Base-by-base conservation (phyloP, 495 filamentous ascomycete genomes). In the Aspergillus kassunensis region DNA sequence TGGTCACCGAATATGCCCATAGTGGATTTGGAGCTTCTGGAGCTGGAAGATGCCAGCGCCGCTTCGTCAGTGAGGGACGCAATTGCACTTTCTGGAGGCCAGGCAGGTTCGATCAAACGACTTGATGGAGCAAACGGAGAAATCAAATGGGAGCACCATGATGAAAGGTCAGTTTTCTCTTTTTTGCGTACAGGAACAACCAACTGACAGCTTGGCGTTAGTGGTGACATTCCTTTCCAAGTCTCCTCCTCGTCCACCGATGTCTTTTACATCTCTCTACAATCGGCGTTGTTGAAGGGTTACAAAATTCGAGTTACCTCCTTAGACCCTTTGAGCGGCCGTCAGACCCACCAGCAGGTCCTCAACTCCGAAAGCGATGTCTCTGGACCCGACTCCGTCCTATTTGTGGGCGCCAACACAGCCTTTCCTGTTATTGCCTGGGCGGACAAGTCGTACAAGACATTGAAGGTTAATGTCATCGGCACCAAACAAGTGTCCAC, bases 351-450 rank as follows among this genome's bases (percentile, higher is more conserved):
- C 36, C 83, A 90, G 54, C 71, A 85, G 43, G 73, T 74, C 4
- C 67, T 96, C 45, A 84, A 78, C 45, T 80, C 87, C 5, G 91
- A 95, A 54, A 78, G 67, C 35, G 90, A 95, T 53, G 76, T 95
- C 2, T 69, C 81, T 25, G 70, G 71, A 7, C 72, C 77, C 3
- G 80, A 88, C 21, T 83, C 83, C 41, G 82, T 96, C 37, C 74
- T 92, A 42, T 86, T 88, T 61, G 88, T 91, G 8, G 91, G 90
- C 49, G 82, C 85, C 5, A 93, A 91, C 63, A 85, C 85, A n/a
- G 89, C 85, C 3, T 81, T 86, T 7, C 89, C 91, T 2, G 75
- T 96, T 43, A 81, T 96, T 43, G 82, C 84, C 12, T 96, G 90
- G 90, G 79, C 87, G 3, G 89, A 95, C 59, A 83, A 80, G 55